phyloP scores from a whole-genome alignment of 2,329 filamentous ascomycete species.

The Pestalotiopsis sp. region DNA sequence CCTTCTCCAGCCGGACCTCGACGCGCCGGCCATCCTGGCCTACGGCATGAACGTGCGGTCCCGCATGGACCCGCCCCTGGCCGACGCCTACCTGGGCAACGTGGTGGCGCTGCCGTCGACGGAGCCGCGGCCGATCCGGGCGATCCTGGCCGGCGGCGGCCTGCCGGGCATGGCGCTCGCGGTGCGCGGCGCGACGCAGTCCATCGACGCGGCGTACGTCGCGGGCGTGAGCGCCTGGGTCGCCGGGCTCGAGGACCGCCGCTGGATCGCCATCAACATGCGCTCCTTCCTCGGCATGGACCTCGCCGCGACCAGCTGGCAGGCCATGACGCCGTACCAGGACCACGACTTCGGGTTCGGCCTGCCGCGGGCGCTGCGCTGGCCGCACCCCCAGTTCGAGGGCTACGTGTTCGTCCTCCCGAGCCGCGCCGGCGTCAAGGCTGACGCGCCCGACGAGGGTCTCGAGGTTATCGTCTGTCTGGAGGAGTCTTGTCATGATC shows the following conservation, averaged over 20 bases:
- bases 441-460: slow-evolving; percentile 19
- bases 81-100: slow-evolving; percentile 25
- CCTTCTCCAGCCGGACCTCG: slow-evolving; percentile 20
- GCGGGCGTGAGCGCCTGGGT: slow-evolving; percentile 25
- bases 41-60: slow-evolving; percentile 28
- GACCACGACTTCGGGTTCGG: slow-evolving; percentile 34
- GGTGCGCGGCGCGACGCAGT: slow-evolving; percentile 25
- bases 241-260: slow-evolving; percentile 23
- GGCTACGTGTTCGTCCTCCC: slow-evolving; percentile 24
- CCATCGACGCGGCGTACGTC: slow-evolving; percentile 23
- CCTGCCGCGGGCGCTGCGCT: slow-evolving; percentile 18
- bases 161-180: slow-evolving; percentile 22
- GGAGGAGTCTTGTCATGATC: slow-evolving; percentile 19
- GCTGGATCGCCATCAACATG: slow-evolving; percentile 24
- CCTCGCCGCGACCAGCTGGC: slow-evolving; percentile 28
- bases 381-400: slow-evolving; percentile 22
- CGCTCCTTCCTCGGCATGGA: slow-evolving; percentile 28
- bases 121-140: background rate
- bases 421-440: slow-evolving; percentile 16
- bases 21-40: slow-evolving; percentile 17
- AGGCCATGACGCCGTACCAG: slow-evolving; percentile 25
- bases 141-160: background rate
- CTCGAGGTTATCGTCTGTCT: slow-evolving; percentile 23
- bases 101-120: slow-evolving; percentile 9
- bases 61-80: slow-evolving; percentile 24